Conservation (phyloP, 2,329 filamentous ascomycete genomes). For the Drechmeria coniospora region DNA sequence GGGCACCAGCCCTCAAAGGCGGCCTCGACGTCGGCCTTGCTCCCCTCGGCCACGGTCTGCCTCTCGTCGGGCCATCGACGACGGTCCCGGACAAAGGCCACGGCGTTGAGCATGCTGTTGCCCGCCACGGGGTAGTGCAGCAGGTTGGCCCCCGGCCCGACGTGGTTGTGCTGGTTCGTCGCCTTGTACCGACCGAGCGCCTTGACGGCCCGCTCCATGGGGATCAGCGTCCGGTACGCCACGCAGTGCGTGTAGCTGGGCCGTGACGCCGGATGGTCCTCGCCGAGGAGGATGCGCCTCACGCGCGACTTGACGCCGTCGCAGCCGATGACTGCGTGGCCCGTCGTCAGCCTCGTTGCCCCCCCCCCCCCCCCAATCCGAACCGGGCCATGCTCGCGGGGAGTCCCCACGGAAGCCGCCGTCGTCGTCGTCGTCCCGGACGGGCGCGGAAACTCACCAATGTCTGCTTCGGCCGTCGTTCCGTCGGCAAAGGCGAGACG, state of each 20-base stretch:
- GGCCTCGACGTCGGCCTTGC: neutral
- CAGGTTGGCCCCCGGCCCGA: neutral
- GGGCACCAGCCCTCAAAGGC: neutral
- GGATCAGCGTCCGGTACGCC: constrained; percentile 32
- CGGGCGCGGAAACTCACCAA: constrained; percentile 1
- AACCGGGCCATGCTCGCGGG: no score
- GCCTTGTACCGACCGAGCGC: constrained; percentile 26
- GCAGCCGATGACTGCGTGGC: constrained; percentile 38
- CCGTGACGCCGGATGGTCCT: constrained; percentile 19
- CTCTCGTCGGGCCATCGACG: neutral
- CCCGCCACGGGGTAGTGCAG: neutral
- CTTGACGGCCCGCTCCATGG: constrained; percentile 35
- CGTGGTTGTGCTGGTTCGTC: constrained; percentile 7
- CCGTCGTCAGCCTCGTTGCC: constrained; percentile 4
- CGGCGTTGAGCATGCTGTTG: neutral
- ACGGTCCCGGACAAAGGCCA: neutral
- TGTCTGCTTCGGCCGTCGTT: constrained; percentile 16
- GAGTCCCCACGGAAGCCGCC: no score
- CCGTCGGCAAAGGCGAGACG: constrained; percentile 23
- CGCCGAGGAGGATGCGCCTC: constrained; percentile 31
- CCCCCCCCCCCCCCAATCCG: no score
- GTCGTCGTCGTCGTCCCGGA: no score
- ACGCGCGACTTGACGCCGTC: constrained; percentile 48
- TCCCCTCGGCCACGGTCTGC: neutral
- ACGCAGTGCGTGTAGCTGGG: constrained; percentile 37